phyloP scores from a whole-genome alignment of 257 asterid genomes.

The Catharanthus roseus region DNA sequence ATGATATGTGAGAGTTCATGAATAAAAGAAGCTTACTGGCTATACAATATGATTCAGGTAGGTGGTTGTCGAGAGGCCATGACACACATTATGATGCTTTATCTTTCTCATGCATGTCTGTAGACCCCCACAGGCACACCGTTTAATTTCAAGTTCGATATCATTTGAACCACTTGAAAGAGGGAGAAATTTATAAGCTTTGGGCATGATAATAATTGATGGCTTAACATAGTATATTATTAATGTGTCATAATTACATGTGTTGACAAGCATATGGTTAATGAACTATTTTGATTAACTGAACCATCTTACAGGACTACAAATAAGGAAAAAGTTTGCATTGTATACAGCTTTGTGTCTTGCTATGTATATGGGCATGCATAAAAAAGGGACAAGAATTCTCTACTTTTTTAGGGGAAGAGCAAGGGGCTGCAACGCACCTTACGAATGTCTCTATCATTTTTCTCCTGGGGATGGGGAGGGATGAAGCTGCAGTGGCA shows the following conservation, averaged over 20 bases:
- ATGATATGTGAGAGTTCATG: not conserved
- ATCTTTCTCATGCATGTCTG: too few species aligned
- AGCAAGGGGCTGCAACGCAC: too few species aligned
- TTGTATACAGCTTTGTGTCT: too few species aligned
- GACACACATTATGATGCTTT: not conserved
- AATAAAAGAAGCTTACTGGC: not conserved
- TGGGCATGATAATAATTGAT: constrained; percentile 1
- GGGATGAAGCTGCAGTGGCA: too few species aligned
- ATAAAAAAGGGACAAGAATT: too few species aligned
- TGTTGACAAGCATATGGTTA: not conserved
- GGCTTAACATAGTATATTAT: not conserved
- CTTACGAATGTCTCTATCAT: too few species aligned
- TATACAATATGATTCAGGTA: not conserved
- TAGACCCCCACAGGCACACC: too few species aligned
- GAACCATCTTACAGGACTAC: not conserved
- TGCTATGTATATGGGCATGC: too few species aligned
- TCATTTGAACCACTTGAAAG: not conserved
- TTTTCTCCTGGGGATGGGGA: too few species aligned
- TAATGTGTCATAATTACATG: not conserved
- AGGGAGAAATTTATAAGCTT: not conserved
- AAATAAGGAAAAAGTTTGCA: too few species aligned
- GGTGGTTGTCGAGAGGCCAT: not conserved
- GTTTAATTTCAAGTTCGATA: too few species aligned
- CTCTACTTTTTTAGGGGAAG: too few species aligned
- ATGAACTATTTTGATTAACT: not conserved